Conservation (phyloP, 2,329 filamentous ascomycete genomes). For the Sporothrix brunneoviolacea region DNA sequence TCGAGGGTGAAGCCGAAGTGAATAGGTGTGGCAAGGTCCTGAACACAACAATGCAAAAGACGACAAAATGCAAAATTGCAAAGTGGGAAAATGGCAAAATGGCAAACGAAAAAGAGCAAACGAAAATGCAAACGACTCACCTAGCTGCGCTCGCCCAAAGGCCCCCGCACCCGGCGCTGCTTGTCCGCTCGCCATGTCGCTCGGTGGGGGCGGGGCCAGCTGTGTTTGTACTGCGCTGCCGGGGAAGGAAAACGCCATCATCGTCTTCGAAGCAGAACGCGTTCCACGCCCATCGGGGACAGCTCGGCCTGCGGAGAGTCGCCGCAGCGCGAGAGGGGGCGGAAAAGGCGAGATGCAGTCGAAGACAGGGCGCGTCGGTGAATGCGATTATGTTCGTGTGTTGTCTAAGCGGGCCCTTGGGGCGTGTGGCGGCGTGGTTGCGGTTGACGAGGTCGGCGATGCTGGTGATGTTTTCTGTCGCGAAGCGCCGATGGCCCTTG, state of each 20-base stretch:
- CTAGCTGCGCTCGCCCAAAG: neutral
- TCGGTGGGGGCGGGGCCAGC: neutral
- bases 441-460: too few relatives aligned
- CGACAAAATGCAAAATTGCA: too few relatives aligned
- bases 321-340: conserved; percentile 6
- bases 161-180: neutral
- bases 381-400: neutral
- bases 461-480: neutral
- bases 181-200: neutral
- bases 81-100: neutral
- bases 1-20: neutral
- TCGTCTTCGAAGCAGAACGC: conserved; percentile 6
- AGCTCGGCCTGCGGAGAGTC: conserved; percentile 5
- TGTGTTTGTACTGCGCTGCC: conserved; percentile 10
- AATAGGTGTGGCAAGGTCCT: too few relatives aligned
- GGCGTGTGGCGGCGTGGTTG: too few relatives aligned
- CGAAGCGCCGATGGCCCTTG: neutral
- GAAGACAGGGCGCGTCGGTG: neutral
- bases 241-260: conserved; percentile 10
- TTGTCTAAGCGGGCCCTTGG: neutral
- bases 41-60: too few relatives aligned
- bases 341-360: neutral
- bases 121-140: neutral
- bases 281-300: conserved; percentile 10
- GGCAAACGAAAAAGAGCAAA: neutral